These are phyloP conservation scores for Mollisia scopiformis DNA, from an alignment of 2,329 filamentous ascomycete genomes.

Conservation along the genomic window DNA sequence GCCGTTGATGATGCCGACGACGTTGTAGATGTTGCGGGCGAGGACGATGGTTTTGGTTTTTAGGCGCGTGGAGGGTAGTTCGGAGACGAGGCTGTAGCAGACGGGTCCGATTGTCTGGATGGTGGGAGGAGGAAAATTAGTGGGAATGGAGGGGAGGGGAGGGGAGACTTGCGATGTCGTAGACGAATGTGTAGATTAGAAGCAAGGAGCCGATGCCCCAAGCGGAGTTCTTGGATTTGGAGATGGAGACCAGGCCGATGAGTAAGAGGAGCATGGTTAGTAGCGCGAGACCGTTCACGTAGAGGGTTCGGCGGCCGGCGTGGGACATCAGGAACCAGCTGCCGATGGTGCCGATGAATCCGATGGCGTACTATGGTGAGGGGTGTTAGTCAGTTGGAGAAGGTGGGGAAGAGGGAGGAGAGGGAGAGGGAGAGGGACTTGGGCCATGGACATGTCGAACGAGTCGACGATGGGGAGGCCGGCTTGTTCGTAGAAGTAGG, in stretches of 20 bases:
- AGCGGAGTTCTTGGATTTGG: constrained; percentile 38
- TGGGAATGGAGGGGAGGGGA: background rate
- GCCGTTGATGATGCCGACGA: constrained; percentile 77
- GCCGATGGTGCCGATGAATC: constrained; percentile 51
- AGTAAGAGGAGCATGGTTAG: constrained; percentile 77
- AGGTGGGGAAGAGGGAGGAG: background rate
- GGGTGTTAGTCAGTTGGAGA: background rate
- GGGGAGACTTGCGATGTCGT: constrained; percentile 72
- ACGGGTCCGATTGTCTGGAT: constrained; percentile 76
- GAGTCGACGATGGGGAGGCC: constrained; percentile 54
- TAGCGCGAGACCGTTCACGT: constrained; percentile 73
- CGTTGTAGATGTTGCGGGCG: constrained; percentile 70
- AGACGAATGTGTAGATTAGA: constrained; percentile 78
- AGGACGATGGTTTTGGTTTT: constrained; percentile 90
- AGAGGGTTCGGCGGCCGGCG: constrained; percentile 59
- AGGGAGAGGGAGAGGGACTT: constrained; percentile 7
- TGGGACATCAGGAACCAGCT: constrained; percentile 51
- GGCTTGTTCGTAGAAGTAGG: constrained; percentile 63
- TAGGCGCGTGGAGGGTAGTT: constrained; percentile 78
- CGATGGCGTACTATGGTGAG: constrained; percentile 45
- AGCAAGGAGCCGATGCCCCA: constrained; percentile 64
- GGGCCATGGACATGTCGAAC: constrained; percentile 65
- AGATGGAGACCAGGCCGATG: constrained; percentile 58
- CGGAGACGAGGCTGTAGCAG: constrained; percentile 83
- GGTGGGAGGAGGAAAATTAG: background rate